A percentile compares a stretch with the other conserved stretches of the same genome.
phyloP scores from a whole-genome alignment of 805 yeast species.

The Ogataea degrootiae region DNA sequence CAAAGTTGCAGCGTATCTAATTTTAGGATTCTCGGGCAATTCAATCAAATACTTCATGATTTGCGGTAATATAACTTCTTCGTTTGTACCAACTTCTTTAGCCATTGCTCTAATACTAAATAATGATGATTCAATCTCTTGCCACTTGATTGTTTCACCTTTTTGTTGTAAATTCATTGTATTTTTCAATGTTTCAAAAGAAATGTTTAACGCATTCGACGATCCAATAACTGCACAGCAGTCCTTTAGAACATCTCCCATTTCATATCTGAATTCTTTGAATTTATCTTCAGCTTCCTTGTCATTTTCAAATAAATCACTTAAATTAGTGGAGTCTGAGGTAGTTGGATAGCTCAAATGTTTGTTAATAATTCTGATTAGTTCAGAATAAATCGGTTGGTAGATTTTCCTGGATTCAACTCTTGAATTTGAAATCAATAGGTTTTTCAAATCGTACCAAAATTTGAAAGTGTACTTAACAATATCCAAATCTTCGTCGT shows the following conservation, averaged over 20 bases:
- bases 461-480: slow-evolving; percentile 88
- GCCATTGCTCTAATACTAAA: slow-evolving; percentile 94
- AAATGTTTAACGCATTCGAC: slow-evolving; percentile 60
- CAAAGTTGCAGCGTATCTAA: slow-evolving; percentile 88
- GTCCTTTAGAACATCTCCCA: slow-evolving; percentile 97
- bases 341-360: slow-evolving; percentile 72
- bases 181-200: slow-evolving; percentile 55
- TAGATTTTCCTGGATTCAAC: slow-evolving; percentile 46
- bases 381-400: slow-evolving; percentile 49
- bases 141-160: slow-evolving; percentile 60
- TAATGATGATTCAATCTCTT: slow-evolving; percentile 81
- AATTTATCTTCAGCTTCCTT: slow-evolving; percentile 87
- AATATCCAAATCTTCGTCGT: slow-evolving; percentile 80
- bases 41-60: slow-evolving; percentile 65
- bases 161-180: slow-evolving; percentile 29
- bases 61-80: slow-evolving; percentile 63
- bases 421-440: slow-evolving; percentile 57
- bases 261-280: slow-evolving; percentile 88
- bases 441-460: slow-evolving; percentile 80
- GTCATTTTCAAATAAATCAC: slow-evolving; percentile 56
- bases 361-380: slow-evolving; percentile 55
- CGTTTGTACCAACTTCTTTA: slow-evolving; percentile 69
- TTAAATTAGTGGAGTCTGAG: slow-evolving; percentile 31
- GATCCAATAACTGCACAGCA: slow-evolving; percentile 91
- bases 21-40: slow-evolving; percentile 79